Conservation (phyloP, 768 basidiomycete species). For the Cyathus striatus region DNA sequence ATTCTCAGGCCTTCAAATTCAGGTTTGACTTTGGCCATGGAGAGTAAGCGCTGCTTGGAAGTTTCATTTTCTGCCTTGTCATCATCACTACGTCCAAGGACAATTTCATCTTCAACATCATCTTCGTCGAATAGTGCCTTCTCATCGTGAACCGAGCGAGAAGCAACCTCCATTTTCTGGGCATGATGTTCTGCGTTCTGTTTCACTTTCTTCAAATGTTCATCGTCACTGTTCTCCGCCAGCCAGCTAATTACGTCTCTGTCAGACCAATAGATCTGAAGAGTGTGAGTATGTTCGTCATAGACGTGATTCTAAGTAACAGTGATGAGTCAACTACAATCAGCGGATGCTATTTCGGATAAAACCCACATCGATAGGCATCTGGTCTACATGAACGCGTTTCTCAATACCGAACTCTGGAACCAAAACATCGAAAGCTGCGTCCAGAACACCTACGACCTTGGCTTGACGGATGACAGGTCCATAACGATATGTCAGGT, state of each 20-base stretch:
- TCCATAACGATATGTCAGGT: conserved; percentile 91
- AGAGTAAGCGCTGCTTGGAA: conserved; percentile 74
- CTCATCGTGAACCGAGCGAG: conserved; percentile 83
- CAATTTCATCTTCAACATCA: conserved; percentile 79
- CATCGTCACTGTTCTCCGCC: conserved; percentile 93
- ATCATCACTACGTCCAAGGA: conserved; percentile 56
- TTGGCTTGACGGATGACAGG: conserved; percentile 94
- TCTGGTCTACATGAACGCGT: conserved; percentile 96
- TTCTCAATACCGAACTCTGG: conserved; percentile 99
- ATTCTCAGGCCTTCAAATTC: conserved; percentile 80
- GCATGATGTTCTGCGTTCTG: conserved; percentile 90
- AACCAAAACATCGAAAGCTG: conserved; percentile 94
- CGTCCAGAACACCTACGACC: conserved; percentile 94
- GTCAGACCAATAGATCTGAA: conserved; percentile 95
- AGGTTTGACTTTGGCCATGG: conserved; percentile 70
- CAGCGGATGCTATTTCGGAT: not conserved
- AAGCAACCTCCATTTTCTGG: conserved; percentile 85
- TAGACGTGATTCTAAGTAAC: conserved; percentile 83
- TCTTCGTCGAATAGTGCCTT: conserved; percentile 87
- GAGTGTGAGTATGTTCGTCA: conserved; percentile 88
- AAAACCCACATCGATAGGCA: conserved; percentile 87
- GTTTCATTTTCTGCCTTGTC: conserved; percentile 40
- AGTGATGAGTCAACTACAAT: not conserved
- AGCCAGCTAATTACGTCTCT: conserved; percentile 94
- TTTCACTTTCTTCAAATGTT: conserved; percentile 92